These are phyloP conservation scores for Erythrophleum fordii DNA, from an alignment of 306 rosid genomes.

Conservation along the genomic window DNA sequence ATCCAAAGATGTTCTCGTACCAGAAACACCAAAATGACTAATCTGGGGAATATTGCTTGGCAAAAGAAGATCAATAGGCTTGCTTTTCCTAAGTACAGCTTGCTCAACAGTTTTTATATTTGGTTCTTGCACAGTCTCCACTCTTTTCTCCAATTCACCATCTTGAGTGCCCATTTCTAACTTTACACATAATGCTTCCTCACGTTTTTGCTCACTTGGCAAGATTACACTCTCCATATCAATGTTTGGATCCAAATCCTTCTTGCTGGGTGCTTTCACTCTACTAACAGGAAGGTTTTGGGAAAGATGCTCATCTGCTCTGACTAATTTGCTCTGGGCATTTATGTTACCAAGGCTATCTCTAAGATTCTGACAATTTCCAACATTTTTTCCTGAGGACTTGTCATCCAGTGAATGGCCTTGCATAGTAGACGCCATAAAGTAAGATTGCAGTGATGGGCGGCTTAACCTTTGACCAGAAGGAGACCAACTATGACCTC, in stretches of 20 bases:
- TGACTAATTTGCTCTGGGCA: constrained; percentile 44
- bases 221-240: constrained; percentile 45
- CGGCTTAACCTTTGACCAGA: constrained; percentile 49
- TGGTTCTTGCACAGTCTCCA: constrained; percentile 45
- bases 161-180: constrained; percentile 40
- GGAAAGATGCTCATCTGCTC: constrained; percentile 46
- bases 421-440: constrained; percentile 47
- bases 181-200: constrained; percentile 41
- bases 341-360: constrained; percentile 39
- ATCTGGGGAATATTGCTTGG: constrained; percentile 50
- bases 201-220: constrained; percentile 33
- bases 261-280: constrained; percentile 47
- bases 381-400: constrained; percentile 46
- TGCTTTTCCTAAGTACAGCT: constrained; percentile 45
- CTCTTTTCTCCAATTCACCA: constrained; percentile 47
- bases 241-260: constrained; percentile 36
- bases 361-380: constrained; percentile 45
- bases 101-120: constrained; percentile 39
- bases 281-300: constrained; percentile 39
- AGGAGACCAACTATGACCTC: constrained; percentile 60
- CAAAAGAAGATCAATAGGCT: constrained; percentile 56
- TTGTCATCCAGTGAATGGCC: constrained; percentile 45
- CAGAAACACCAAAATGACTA: constrained; percentile 53
- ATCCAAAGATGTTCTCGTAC: constrained; percentile 41
- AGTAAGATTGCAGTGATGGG: constrained; percentile 67